phyloP scores from a whole-genome alignment of 2,329 filamentous ascomycete genomes.

The Aspergillus fijiensis region DNA sequence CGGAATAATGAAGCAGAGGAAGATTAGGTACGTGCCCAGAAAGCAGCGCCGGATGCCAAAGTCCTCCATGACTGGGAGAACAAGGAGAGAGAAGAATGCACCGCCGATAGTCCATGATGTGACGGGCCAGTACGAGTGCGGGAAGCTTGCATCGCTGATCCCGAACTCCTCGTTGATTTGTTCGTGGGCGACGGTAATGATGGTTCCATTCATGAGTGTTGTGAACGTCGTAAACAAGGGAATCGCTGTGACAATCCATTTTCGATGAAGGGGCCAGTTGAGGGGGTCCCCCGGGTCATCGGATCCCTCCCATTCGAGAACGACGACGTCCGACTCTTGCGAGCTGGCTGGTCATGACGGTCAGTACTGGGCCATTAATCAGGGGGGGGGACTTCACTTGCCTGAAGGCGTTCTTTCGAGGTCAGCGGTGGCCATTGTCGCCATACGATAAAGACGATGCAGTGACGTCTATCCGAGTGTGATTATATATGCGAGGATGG shows the following conservation, averaged over 20 bases:
- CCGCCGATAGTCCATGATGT: slow-evolving; percentile 23
- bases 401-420: background rate
- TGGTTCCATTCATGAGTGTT: slow-evolving; percentile 22
- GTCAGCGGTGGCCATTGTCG: background rate
- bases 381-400: background rate
- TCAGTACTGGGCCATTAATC: background rate
- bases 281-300: slow-evolving; percentile 18
- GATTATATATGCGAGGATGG: background rate
- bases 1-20: slow-evolving; percentile 46
- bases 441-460: background rate
- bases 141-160: slow-evolving; percentile 17
- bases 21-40: slow-evolving; percentile 36
- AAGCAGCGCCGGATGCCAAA: slow-evolving; percentile 38
- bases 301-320: slow-evolving; percentile 27
- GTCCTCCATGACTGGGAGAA: slow-evolving; percentile 23
- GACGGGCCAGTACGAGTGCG: slow-evolving; percentile 23
- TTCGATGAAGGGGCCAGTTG: slow-evolving; percentile 20
- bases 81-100: slow-evolving; percentile 19
- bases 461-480: background rate
- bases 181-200: slow-evolving; percentile 20
- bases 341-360: background rate
- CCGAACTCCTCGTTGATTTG: slow-evolving; percentile 18
- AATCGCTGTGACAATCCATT: slow-evolving; percentile 20
- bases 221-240: slow-evolving; percentile 20
- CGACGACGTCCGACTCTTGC: background rate